A percentile compares a stretch with the other conserved stretches of the same genome.
Conservation (phyloP, 345 rosid genomes). For the Citrus unshiu region DNA sequence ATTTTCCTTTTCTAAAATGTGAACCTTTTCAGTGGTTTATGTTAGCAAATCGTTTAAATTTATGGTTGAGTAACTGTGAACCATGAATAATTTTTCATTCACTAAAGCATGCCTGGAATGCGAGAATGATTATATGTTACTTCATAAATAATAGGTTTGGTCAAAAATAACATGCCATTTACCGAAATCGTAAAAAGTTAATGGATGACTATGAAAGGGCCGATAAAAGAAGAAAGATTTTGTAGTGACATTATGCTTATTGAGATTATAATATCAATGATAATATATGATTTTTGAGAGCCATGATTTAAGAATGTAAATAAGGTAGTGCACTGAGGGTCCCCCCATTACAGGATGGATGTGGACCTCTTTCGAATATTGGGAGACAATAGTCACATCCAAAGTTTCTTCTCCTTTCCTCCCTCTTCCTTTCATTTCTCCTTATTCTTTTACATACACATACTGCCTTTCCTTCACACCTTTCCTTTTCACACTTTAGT, state of each 20-base stretch:
- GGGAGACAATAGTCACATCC: constrained; percentile 49
- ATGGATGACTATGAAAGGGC: background rate
- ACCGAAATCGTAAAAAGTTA: background rate
- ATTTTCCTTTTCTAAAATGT: no score
- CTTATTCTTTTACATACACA: constrained; percentile 23
- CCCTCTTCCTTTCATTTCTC: constrained; percentile 9
- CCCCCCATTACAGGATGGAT: constrained; percentile 34
- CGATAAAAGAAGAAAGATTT: background rate
- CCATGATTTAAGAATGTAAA: background rate
- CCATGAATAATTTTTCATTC: no score
- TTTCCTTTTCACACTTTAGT: constrained; percentile 28
- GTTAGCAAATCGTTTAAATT: no score
- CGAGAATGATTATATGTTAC: no score
- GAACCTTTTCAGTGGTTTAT: no score
- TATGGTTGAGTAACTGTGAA: no score
- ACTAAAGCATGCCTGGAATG: no score
- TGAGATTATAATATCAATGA: background rate
- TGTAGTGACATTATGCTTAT: background rate
- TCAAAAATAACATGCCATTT: background rate
- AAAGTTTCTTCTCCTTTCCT: constrained; percentile 28
- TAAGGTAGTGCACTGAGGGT: constrained; percentile 30
- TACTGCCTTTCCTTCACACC: constrained; percentile 26
- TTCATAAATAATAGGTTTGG: background rate
- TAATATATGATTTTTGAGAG: background rate
- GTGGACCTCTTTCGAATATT: constrained; percentile 41